A percentile compares a stretch with the other conserved stretches of the same genome.
These are phyloP conservation scores for Calocera viscosa DNA, from an alignment of 768 basidiomycete genomes.

Conservation along the genomic window DNA sequence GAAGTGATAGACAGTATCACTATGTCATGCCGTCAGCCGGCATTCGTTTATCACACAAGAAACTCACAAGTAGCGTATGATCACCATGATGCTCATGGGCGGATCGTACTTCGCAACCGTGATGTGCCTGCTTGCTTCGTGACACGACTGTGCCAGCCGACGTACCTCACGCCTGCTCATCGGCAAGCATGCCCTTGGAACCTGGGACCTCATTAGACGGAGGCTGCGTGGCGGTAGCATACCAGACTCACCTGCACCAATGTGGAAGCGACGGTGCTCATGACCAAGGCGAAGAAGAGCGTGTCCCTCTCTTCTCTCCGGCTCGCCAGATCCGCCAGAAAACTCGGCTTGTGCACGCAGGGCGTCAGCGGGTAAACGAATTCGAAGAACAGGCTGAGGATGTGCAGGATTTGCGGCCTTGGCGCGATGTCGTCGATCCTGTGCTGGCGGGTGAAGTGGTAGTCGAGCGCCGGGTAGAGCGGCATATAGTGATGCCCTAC, in stretches of 20 bases:
- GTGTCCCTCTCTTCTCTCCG: conserved; percentile 76
- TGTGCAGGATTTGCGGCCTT: conserved; percentile 63
- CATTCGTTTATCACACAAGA: neutral
- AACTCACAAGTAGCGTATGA: conserved; percentile 78
- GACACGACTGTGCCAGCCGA: conserved; percentile 66
- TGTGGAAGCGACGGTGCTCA: conserved; percentile 78
- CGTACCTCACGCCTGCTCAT: conserved; percentile 64
- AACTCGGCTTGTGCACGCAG: conserved; percentile 80
- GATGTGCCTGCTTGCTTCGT: conserved; percentile 71
- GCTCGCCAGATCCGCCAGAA: conserved; percentile 76
- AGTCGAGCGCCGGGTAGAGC: conserved; percentile 48
- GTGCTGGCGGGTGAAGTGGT: conserved; percentile 53
- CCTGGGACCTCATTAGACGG: conserved; percentile 17
- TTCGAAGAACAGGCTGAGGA: conserved; percentile 83
- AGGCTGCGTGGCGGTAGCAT: neutral
- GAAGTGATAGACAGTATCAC: conserved; percentile 77
- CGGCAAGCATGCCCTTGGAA: conserved; percentile 76
- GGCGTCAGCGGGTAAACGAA: conserved; percentile 87
- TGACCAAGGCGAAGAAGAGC: conserved; percentile 79
- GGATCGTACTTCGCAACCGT: conserved; percentile 72
- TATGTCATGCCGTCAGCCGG: conserved; percentile 23
- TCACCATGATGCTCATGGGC: conserved; percentile 70
- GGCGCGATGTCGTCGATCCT: conserved; percentile 73
- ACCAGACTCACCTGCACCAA: conserved; percentile 44
- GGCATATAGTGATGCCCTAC: conserved; percentile 5